These are phyloP conservation scores for Golovinomyces cichoracearum DNA, from an alignment of 2,329 filamentous ascomycete species.

Conservation along the genomic window DNA sequence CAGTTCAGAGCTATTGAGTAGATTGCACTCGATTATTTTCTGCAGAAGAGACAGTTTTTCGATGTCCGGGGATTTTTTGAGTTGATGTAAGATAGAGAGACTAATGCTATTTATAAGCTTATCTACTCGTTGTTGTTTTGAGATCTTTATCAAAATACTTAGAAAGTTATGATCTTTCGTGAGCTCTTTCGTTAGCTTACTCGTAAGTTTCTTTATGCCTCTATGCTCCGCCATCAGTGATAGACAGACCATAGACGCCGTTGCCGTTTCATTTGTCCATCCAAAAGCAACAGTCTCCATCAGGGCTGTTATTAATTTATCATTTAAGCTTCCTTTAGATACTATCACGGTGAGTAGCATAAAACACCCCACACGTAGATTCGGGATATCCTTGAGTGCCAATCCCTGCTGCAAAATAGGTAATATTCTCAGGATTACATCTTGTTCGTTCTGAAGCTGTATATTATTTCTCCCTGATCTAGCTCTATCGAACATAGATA, in stretches of 20 bases:
- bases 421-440: conserved; percentile 39
- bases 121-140: conserved; percentile 39
- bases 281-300: conserved; percentile 69
- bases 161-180: conserved; percentile 36
- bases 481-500: conserved; percentile 52
- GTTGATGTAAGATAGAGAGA: conserved; percentile 33
- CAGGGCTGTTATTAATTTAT: conserved; percentile 55
- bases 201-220: conserved; percentile 40
- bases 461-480: conserved; percentile 51
- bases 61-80: conserved; percentile 32
- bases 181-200: conserved; percentile 41
- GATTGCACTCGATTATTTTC: conserved; percentile 30
- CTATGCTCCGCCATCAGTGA: conserved; percentile 62
- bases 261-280: conserved; percentile 47
- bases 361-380: conserved; percentile 66
- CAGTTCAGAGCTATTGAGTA: conserved; percentile 36
- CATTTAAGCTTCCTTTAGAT: conserved; percentile 53
- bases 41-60: conserved; percentile 33
- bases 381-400: conserved; percentile 45
- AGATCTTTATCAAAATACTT: conserved; percentile 32
- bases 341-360: conserved; percentile 74
- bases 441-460: conserved; percentile 58
- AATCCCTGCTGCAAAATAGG: conserved; percentile 55
- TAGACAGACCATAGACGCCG: conserved; percentile 52
- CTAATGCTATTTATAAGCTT: conserved; percentile 49